Evolutionary conservation across 73 alveolate species (phyloP).

Genomic region (Tetrahymena thermophila): DNA sequence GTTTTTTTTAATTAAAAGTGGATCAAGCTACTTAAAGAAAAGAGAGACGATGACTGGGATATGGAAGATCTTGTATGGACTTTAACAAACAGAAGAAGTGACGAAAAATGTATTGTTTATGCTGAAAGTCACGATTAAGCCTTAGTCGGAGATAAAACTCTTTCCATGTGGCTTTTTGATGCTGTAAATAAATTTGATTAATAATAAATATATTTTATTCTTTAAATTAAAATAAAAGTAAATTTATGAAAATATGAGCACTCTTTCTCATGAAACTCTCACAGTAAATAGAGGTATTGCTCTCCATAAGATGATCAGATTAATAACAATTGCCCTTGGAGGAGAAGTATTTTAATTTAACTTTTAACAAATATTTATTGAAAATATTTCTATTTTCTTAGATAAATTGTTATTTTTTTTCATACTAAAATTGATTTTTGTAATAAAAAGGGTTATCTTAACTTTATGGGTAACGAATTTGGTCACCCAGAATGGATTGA

Average conservation of each 20-base stretch:
- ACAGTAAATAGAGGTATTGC: slow-evolving; percentile 93
- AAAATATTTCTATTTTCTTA: neutral
- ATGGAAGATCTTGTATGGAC: slow-evolving; percentile 80
- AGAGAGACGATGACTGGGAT: slow-evolving; percentile 94
- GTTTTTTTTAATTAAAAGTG: neutral
- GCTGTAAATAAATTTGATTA: neutral
- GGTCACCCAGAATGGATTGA: slow-evolving; percentile 99
- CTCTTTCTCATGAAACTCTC: slow-evolving; percentile 53
- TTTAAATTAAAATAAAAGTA: neutral
- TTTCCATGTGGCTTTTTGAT: slow-evolving; percentile 93
- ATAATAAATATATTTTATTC: neutral
- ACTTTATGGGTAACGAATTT: slow-evolving; percentile 98
- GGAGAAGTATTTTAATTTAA: slow-evolving; percentile 60
- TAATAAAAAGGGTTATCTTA: slow-evolving; percentile 53
- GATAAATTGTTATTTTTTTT: neutral
- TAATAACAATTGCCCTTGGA: slow-evolving; percentile 92
- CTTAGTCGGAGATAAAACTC: slow-evolving; percentile 95
- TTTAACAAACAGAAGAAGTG: slow-evolving; percentile 83
- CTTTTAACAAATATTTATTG: neutral
- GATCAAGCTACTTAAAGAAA: slow-evolving; percentile 69
- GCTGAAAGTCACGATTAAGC: slow-evolving; percentile 97
- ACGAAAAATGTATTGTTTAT: slow-evolving; percentile 90
- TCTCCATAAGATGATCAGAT: slow-evolving; percentile 91
- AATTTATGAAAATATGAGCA: slow-evolving; percentile 82
- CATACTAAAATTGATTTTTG: too few relatives aligned